Evolutionary conservation across 2,329 filamentous ascomycete species (phyloP).

Genomic region (Fusarium sp.): DNA sequence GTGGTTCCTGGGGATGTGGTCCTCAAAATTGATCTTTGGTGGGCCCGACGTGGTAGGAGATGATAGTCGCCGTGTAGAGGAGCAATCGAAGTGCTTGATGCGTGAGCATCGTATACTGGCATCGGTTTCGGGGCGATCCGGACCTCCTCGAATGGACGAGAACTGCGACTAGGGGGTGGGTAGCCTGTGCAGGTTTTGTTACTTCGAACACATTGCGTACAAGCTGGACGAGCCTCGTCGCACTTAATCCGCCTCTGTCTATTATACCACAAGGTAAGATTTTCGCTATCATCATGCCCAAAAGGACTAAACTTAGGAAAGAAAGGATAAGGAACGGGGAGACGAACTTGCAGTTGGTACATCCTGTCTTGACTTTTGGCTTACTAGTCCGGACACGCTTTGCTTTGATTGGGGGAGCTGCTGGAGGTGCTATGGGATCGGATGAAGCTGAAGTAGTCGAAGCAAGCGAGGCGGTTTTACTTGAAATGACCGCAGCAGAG

Average conservation of each 20-base stretch:
- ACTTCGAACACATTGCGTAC: slow-evolving; percentile 70
- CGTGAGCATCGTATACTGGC: slow-evolving; percentile 41
- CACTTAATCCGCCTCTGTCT: slow-evolving; percentile 75
- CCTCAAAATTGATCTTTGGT: slow-evolving; percentile 36
- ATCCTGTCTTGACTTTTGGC: slow-evolving; percentile 75
- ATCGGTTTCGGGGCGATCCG: slow-evolving; percentile 63
- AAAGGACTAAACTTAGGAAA: slow-evolving; percentile 7
- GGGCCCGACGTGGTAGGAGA: slow-evolving; percentile 51
- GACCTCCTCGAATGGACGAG: slow-evolving; percentile 60
- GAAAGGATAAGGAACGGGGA: neutral
- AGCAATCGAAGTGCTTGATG: slow-evolving; percentile 18
- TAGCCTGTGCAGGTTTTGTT: slow-evolving; percentile 72
- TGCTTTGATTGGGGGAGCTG: slow-evolving; percentile 29
- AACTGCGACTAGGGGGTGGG: slow-evolving; percentile 65
- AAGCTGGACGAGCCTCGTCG: slow-evolving; percentile 72
- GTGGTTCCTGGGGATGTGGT: slow-evolving; percentile 43
- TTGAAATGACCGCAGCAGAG: slow-evolving; percentile 9
- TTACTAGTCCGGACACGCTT: slow-evolving; percentile 66
- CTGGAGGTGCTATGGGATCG: slow-evolving; percentile 6
- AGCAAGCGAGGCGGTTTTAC: slow-evolving; percentile 4
- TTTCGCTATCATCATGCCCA: slow-evolving; percentile 25
- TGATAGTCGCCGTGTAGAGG: slow-evolving; percentile 44
- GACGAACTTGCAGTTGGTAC: slow-evolving; percentile 76
- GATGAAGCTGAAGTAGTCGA: slow-evolving; percentile 12
- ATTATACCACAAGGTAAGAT: slow-evolving; percentile 37